phyloP scores from a whole-genome alignment of 352 stramenopile genomes.

The Phytophthora sojae region DNA sequence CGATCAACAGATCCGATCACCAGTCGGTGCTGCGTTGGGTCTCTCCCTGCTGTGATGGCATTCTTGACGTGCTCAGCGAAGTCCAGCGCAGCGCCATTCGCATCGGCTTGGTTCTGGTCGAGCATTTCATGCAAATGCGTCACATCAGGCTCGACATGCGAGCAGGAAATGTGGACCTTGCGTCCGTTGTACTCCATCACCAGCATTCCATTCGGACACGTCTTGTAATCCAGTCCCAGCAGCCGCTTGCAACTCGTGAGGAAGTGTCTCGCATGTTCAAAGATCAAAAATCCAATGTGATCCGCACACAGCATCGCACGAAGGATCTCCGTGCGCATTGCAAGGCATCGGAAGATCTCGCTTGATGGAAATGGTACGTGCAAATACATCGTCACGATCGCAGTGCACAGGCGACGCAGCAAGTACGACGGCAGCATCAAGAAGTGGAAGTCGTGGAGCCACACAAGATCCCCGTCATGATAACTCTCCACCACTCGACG shows the following conservation, averaged over 20 bases:
- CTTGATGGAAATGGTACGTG: conserved; percentile 98
- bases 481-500: conserved; percentile 76
- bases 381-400: conserved; percentile 97
- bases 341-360: conserved; percentile 98
- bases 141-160: conserved; percentile 96
- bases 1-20: conserved; percentile 94
- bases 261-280: conserved; percentile 95
- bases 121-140: conserved; percentile 74
- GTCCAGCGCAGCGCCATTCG: conserved; percentile 26
- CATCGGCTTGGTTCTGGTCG: conserved; percentile 50
- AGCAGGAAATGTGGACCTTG: conserved; percentile 96
- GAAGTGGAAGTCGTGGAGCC: conserved; percentile 99
- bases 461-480: conserved; percentile 91
- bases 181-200: conserved; percentile 96
- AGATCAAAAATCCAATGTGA: conserved; percentile 94
- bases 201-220: conserved; percentile 86
- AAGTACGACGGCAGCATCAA: conserved; percentile 98
- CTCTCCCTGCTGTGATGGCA: conserved; percentile 35
- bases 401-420: conserved; percentile 88
- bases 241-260: conserved; percentile 93
- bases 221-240: conserved; percentile 95
- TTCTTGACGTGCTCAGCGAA: conserved; percentile 55
- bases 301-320: conserved; percentile 91
- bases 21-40: conserved; percentile 44
- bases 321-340: conserved; percentile 90